Percentiles rank a stretch among this genome's conserved stretches.
Evolutionary conservation across 2,329 filamentous ascomycete genomes (phyloP).

Genomic region (Botryotinia narcissicola): DNA sequence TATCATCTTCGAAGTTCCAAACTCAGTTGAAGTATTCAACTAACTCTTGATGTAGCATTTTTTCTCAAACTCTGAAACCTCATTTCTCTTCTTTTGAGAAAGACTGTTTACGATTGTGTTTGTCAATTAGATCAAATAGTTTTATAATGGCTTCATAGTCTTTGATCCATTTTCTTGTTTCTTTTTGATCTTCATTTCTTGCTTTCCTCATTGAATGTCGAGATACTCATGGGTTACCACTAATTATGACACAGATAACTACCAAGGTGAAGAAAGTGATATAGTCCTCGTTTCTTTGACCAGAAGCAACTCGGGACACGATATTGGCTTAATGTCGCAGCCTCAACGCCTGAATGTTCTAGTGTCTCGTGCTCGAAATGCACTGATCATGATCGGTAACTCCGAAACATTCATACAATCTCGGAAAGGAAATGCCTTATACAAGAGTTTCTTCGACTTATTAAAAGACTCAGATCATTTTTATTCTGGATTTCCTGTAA

Average conservation of each 20-base stretch:
- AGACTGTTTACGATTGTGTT: background rate
- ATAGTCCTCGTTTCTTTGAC: slow-evolving; percentile 69
- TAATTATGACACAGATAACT: slow-evolving; percentile 57
- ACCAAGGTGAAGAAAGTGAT: slow-evolving; percentile 73
- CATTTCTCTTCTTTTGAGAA: background rate
- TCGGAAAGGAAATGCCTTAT: slow-evolving; percentile 55
- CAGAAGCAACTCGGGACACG: slow-evolving; percentile 58
- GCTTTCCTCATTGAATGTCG: background rate
- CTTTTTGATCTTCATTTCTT: background rate
- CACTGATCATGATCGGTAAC: slow-evolving; percentile 69
- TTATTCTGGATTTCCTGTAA: slow-evolving; percentile 59
- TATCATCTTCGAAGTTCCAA: background rate
- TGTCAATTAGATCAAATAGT: background rate
- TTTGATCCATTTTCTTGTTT: accelerated
- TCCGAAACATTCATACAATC: slow-evolving; percentile 62
- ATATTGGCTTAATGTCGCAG: slow-evolving; percentile 69
- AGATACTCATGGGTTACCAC: background rate
- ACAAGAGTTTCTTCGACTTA: slow-evolving; percentile 56
- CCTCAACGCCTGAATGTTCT: slow-evolving; percentile 69
- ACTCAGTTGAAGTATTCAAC: background rate
- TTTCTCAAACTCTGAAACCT: background rate
- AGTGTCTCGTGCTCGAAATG: slow-evolving; percentile 63
- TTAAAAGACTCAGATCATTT: slow-evolving; percentile 52
- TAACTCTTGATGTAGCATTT: background rate
- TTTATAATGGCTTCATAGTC: background rate